Conservation (phyloP, 139 green algal species). For the Microglena sp. region DNA sequence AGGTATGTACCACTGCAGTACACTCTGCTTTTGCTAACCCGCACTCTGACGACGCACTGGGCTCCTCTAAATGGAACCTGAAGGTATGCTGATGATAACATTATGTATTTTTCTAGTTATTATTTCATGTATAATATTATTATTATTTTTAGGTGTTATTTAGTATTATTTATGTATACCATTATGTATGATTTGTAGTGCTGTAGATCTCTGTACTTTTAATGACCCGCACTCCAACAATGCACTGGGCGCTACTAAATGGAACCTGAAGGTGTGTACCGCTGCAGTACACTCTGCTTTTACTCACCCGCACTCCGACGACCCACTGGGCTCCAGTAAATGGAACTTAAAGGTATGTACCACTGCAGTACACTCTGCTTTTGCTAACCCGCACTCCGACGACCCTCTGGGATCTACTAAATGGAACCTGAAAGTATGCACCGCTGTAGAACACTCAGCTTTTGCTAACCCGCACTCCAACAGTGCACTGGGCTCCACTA, state of each 20-base stretch:
- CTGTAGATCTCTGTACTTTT: no score
- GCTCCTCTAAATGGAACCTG: slow-evolving; percentile 1
- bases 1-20: no score
- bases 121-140: not conserved
- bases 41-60: slow-evolving; percentile 31
- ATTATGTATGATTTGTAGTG: no score
- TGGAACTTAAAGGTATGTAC: slow-evolving; percentile 60
- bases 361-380: no score
- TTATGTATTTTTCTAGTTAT: not conserved
- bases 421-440: not conserved
- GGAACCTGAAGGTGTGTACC: no score
- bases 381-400: no score
- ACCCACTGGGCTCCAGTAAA: slow-evolving; percentile 30
- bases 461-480: slow-evolving; percentile 29
- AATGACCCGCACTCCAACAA: not conserved
- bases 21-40: slow-evolving; percentile 44
- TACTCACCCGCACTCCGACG: slow-evolving; percentile 8
- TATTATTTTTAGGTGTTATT: no score
- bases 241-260: not conserved
- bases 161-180: no score
- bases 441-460: no score
- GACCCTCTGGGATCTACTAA: no score
- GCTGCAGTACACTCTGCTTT: no score
- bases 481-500: slow-evolving; percentile 32
- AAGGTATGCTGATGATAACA: not conserved